Conservation (phyloP, 345 rosid genomes). For the Ceriops tagal region DNA sequence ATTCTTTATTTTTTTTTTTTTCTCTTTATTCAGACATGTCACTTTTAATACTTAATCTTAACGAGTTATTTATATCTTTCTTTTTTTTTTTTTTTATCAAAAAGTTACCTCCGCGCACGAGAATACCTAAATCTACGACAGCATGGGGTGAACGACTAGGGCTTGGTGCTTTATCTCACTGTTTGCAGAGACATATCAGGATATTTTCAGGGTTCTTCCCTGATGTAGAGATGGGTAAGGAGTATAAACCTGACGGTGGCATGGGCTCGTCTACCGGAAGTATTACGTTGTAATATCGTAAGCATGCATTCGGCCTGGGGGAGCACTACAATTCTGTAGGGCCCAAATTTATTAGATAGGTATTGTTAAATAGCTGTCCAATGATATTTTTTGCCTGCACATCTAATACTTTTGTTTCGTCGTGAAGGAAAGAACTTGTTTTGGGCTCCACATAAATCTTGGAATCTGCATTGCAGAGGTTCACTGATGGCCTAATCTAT, state of each 20-base stretch:
- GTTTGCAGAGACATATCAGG: constrained; percentile 47
- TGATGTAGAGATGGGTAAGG: constrained; percentile 76
- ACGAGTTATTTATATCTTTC: no score
- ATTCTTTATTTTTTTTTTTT: no score
- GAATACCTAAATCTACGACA: no score
- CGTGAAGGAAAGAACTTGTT: not conserved
- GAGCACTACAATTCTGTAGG: constrained; percentile 63
- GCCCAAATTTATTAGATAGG: constrained; percentile 24
- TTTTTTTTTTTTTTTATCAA: no score
- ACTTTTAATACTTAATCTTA: no score
- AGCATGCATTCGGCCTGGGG: constrained; percentile 64
- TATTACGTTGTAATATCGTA: constrained; percentile 54
- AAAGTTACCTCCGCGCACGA: no score
- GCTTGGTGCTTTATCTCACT: constrained; percentile 61
- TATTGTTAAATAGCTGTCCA: not conserved
- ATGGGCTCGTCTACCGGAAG: constrained; percentile 18
- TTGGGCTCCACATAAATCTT: not conserved
- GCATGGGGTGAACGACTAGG: constrained; percentile 75
- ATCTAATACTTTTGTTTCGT: not conserved
- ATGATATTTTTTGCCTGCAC: constrained; percentile 1
- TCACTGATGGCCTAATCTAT: not conserved
- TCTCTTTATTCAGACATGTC: no score
- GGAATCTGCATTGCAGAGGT: not conserved
- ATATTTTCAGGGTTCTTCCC: constrained; percentile 62
- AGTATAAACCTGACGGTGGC: constrained; percentile 38